phyloP scores from a whole-genome alignment of 2,329 filamentous ascomycete genomes.

The Pyricularia sp. region DNA sequence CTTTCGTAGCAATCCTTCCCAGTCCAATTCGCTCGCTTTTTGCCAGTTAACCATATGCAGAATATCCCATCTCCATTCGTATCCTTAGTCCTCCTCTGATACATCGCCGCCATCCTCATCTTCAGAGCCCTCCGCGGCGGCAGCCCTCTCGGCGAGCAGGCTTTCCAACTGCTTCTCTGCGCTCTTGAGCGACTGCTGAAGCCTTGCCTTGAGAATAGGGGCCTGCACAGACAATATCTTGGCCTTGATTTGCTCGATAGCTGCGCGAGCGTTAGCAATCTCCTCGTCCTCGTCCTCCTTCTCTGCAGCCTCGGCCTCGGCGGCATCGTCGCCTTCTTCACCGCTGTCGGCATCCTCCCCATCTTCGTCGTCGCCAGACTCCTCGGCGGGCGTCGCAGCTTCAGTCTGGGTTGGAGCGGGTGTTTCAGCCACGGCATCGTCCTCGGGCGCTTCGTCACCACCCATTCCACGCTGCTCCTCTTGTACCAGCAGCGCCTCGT shows the following conservation, averaged over 20 bases:
- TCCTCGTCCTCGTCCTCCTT: conserved; percentile 42
- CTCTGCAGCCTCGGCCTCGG: conserved; percentile 34
- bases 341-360: conserved; percentile 40
- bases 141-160: conserved; percentile 4
- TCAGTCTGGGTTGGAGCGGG: conserved; percentile 26
- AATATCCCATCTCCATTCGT: neutral
- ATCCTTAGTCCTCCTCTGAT: neutral
- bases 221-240: neutral
- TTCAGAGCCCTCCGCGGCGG: conserved; percentile 31
- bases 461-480: conserved; percentile 26
- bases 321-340: conserved; percentile 41
- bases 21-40: neutral
- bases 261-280: conserved; percentile 19
- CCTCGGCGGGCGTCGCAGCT: conserved; percentile 28
- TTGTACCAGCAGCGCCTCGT: conserved; percentile 24
- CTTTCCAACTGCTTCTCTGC: neutral
- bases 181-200: neutral
- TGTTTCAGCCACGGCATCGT: conserved; percentile 30
- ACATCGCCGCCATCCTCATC: neutral
- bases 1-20: neutral
- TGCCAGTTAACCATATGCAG: neutral
- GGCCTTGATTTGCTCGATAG: conserved; percentile 25
- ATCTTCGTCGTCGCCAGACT: conserved; percentile 28
- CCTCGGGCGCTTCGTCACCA: conserved; percentile 20
- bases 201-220: neutral